A percentile compares a stretch with the other conserved stretches of the same genome.
Conservation (phyloP, 1,284 basidiomycete genomes). For the Xerocomus amazonicus region DNA sequence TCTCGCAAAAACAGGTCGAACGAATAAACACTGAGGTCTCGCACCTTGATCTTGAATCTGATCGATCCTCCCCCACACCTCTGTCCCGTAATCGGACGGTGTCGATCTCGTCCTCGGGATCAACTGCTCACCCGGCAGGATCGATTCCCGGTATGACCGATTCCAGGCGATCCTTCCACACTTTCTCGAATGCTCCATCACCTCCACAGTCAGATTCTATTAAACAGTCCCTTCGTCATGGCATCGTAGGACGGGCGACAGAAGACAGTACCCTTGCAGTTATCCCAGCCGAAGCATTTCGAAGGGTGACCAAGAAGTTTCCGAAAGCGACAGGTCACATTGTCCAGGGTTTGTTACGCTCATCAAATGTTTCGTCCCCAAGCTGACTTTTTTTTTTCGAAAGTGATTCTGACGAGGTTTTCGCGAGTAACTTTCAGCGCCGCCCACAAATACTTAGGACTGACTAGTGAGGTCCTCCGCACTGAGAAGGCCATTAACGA, state of each 20-base stretch:
- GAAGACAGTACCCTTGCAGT: constrained; percentile 97
- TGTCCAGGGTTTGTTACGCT: constrained; percentile 68
- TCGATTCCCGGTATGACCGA: constrained; percentile 34
- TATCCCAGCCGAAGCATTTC: constrained; percentile 96
- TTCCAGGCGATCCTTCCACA: constrained; percentile 5
- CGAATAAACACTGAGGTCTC: constrained; percentile 63
- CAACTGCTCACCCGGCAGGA: constrained; percentile 53
- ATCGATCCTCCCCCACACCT: constrained; percentile 28
- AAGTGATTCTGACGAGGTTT: constrained; percentile 93
- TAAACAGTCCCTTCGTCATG: constrained; percentile 44
- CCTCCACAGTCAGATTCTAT: constrained; percentile 25
- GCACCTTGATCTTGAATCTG: constrained; percentile 47
- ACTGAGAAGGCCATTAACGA: constrained; percentile 97
- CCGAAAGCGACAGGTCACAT: constrained; percentile 97
- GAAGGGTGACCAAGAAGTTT: constrained; percentile 87
- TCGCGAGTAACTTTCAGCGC: constrained; percentile 95
- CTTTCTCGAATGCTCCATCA: constrained; percentile 16
- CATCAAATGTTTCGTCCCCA: background rate
- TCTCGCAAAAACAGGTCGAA: constrained; percentile 29
- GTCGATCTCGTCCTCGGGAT: constrained; percentile 61
- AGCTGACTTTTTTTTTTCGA: background rate
- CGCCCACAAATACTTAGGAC: constrained; percentile 92
- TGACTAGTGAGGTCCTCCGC: constrained; percentile 93
- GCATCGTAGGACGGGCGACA: constrained; percentile 83
- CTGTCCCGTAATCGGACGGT: constrained; percentile 39